Conservation (phyloP, 352 stramenopile genomes). For the Saprolegnia diclina region DNA sequence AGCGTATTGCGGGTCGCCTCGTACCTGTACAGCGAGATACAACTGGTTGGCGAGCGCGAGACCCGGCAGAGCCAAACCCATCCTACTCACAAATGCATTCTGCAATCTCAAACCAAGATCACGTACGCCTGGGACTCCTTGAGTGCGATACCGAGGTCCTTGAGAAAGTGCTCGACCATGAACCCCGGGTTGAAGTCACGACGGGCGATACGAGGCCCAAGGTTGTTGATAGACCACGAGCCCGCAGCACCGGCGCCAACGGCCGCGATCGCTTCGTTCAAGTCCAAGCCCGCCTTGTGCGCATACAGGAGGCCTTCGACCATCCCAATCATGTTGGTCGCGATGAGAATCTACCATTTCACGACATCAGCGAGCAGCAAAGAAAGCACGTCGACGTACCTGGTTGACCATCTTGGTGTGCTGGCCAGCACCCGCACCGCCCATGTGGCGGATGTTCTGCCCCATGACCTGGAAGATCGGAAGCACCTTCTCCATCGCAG, state of each 20-base stretch:
- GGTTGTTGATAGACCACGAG: conserved; percentile 87
- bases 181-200: conserved; percentile 86
- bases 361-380: not conserved
- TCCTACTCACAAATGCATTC: conserved; percentile 33
- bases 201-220: conserved; percentile 83
- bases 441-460: conserved; percentile 87
- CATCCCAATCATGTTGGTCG: conserved; percentile 85
- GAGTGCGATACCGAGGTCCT: conserved; percentile 87
- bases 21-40: conserved; percentile 77
- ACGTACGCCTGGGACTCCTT: conserved; percentile 63
- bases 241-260: conserved; percentile 81
- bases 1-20: not conserved
- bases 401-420: conserved; percentile 93
- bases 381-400: conserved; percentile 29
- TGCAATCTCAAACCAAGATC: not conserved
- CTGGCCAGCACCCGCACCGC: conserved; percentile 68
- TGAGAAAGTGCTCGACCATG: conserved; percentile 88
- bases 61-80: conserved; percentile 81
- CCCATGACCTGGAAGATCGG: conserved; percentile 85
- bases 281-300: conserved; percentile 79
- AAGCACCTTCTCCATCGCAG: conserved; percentile 71
- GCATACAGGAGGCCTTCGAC: conserved; percentile 85
- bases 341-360: conserved; percentile 55
- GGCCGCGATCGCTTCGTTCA: conserved; percentile 81
- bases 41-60: conserved; percentile 81